Base-by-base conservation (phyloP, 2,329 filamentous ascomycete species). In the Myriosclerotinia curreyana region DNA sequence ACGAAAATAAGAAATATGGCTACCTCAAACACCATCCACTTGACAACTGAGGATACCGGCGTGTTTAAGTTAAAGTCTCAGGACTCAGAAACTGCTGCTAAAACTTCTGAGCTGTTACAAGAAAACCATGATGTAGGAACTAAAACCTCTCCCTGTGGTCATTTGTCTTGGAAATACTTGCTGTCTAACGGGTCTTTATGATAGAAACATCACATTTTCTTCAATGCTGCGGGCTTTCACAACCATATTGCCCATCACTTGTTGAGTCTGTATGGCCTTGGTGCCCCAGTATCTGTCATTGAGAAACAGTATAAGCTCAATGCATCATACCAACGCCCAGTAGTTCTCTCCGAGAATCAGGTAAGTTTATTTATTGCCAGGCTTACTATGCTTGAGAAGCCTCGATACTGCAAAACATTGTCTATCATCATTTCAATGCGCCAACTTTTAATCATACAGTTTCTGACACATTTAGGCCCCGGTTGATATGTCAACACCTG, bases 161-260 rank as follows among this genome's bases (percentile, higher is more conserved):
- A 72, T 52, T 53, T 34, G 52, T 58, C 17, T 60, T 31, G 20
- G 17, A 22, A 7, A 20, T 34, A 34, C 9, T 2, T 11, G 4
- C 17, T 55, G 34, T 28, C 46, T 48, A 9, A 64, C 54, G 68
- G 52, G 65, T 55, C 54, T 42, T 38, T 56, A 11, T 44, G 49
- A 94, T 72, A 81, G 77, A 77, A 77, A 42, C 85, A 92, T 70
- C 90, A 96, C 73, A 88, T 92, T 65, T 96, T 88, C 77, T 96
- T 92, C 80, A 96, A 95, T 66, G 66, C 82, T 0, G 72, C 76
- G 1, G 88, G 89, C 0, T 96, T 89, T 67, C 93, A 97, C 72
- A 91, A 96, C 74, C 92, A 96, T 72, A 91, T 95, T 66, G 82
- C 82, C 4, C 92, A 96, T 70, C 87, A 92, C 44, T 77, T 96